Percentiles rank a stretch among this genome's conserved stretches.
These are phyloP conservation scores for Termitomyces heimii DNA, from an alignment of 768 basidiomycete genomes.

Conservation along the genomic window DNA sequence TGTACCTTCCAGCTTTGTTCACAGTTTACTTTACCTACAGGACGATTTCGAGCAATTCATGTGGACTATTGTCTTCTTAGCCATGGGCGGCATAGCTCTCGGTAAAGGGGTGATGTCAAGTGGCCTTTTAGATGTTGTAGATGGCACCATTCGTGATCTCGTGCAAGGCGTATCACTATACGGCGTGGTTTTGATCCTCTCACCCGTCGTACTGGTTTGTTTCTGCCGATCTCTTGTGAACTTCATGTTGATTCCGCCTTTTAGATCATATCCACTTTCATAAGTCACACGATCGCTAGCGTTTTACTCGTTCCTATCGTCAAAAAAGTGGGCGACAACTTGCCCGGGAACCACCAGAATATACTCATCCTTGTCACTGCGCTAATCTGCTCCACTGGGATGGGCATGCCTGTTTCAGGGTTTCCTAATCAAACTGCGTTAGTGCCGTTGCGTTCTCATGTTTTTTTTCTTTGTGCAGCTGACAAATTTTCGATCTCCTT, in stretches of 20 bases:
- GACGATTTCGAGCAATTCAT: constrained; percentile 94
- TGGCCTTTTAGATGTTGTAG: constrained; percentile 80
- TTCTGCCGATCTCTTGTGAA: constrained; percentile 6
- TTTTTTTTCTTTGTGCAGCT: constrained; percentile 1
- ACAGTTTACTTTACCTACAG: constrained; percentile 28
- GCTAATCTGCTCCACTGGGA: constrained; percentile 89
- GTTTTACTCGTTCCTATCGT: constrained; percentile 97
- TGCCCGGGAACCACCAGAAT: constrained; percentile 65
- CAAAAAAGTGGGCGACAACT: constrained; percentile 76
- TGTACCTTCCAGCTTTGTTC: background rate
- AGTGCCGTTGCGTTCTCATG: constrained; percentile 22
- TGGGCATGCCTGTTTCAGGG: constrained; percentile 99
- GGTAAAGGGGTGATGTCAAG: constrained; percentile 91
- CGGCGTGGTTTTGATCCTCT: constrained; percentile 65
- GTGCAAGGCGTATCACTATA: constrained; percentile 63
- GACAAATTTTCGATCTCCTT: constrained; percentile 12
- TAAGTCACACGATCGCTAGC: constrained; percentile 96
- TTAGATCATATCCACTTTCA: constrained; percentile 87
- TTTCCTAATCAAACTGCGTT: constrained; percentile 98
- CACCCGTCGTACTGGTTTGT: constrained; percentile 63
- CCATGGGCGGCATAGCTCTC: constrained; percentile 97
- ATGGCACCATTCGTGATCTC: constrained; percentile 48
- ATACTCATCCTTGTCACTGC: constrained; percentile 92
- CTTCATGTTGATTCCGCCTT: background rate
- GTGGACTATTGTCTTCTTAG: constrained; percentile 93